Conservation (phyloP, 768 basidiomycete species). For the Candolleomyces aberdarensis region DNA sequence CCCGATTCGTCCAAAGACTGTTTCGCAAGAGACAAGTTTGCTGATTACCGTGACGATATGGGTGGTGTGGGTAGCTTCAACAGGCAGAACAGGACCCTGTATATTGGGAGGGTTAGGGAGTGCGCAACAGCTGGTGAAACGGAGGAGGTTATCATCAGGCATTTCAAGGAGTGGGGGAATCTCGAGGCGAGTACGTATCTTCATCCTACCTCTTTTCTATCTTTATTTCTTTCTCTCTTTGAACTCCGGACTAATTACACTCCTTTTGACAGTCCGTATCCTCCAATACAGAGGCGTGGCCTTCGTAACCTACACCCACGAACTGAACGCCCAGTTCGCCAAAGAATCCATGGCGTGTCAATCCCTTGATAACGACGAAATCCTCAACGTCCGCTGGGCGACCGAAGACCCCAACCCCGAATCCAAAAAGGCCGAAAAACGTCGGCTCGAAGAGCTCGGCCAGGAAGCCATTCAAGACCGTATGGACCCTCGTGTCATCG, state of each 20-base stretch:
- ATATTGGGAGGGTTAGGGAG: constrained; percentile 93
- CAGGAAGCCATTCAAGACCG: constrained; percentile 80
- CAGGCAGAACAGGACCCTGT: constrained; percentile 90
- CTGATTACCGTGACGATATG: constrained; percentile 99
- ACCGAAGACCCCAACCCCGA: constrained; percentile 98
- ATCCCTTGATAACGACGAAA: constrained; percentile 94
- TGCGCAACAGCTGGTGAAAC: constrained; percentile 86
- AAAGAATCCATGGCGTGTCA: constrained; percentile 99
- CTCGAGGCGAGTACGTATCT: constrained; percentile 79
- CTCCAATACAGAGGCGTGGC: constrained; percentile 94
- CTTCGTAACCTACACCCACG: constrained; percentile 91
- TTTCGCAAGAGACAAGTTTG: constrained; percentile 94
- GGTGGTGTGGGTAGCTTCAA: constrained; percentile 98
- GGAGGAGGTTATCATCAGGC: constrained; percentile 84
- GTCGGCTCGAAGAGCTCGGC: constrained; percentile 78
- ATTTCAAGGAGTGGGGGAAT: constrained; percentile 95
- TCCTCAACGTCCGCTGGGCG: constrained; percentile 98
- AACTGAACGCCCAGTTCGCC: constrained; percentile 89
- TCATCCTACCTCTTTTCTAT: neutral
- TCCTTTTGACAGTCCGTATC: constrained; percentile 64
- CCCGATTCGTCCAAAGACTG: constrained; percentile 96
- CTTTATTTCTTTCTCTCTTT: neutral
- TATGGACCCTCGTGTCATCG: constrained; percentile 86
- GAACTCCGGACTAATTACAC: neutral
- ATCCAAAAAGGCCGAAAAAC: constrained; percentile 82